These are phyloP conservation scores for Paxillus ammoniavirescens DNA, from an alignment of 768 basidiomycete genomes.

Conservation along the genomic window DNA sequence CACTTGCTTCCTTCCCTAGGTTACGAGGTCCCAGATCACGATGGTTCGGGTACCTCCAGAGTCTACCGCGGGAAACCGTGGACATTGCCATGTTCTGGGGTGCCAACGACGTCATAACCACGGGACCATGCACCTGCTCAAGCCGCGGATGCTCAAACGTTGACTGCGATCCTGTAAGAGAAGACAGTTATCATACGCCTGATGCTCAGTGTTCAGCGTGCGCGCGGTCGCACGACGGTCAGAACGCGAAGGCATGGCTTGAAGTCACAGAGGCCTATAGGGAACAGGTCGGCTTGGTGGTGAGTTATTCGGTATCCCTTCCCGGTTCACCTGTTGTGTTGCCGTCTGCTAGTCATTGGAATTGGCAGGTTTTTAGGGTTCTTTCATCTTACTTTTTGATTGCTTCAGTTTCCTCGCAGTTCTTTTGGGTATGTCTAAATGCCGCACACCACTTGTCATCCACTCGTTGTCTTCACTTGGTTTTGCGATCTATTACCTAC, in stretches of 20 bases:
- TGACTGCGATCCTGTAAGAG: conserved; percentile 3
- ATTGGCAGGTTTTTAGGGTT: not conserved
- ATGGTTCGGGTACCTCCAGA: conserved; percentile 68
- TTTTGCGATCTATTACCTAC: not conserved
- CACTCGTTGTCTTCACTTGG: not conserved
- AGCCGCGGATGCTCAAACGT: conserved; percentile 11
- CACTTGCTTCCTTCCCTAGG: conserved; percentile 34
- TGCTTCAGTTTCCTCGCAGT: not conserved
- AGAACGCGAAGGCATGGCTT: conserved; percentile 33
- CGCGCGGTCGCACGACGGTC: conserved; percentile 23
- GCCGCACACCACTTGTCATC: conserved; percentile 1
- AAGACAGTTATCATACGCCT: not conserved
- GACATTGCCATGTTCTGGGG: conserved; percentile 67
- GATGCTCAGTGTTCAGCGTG: conserved; percentile 17
- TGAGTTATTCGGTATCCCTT: conserved; percentile 17
- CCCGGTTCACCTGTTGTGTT: conserved; percentile 4
- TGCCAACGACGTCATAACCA: conserved; percentile 19
- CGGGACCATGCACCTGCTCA: conserved; percentile 15
- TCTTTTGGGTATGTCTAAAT: conserved; percentile 14
- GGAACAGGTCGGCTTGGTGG: conserved; percentile 24
- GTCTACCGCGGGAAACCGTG: conserved; percentile 50
- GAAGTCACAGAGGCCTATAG: conserved; percentile 30
- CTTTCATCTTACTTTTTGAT: conserved; percentile 13
- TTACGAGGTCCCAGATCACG: conserved; percentile 46
- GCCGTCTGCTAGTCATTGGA: not conserved